Evolutionary conservation across 1,139 yeast species (phyloP).

Genomic region (Protomyces lactucae-debilis): DNA sequence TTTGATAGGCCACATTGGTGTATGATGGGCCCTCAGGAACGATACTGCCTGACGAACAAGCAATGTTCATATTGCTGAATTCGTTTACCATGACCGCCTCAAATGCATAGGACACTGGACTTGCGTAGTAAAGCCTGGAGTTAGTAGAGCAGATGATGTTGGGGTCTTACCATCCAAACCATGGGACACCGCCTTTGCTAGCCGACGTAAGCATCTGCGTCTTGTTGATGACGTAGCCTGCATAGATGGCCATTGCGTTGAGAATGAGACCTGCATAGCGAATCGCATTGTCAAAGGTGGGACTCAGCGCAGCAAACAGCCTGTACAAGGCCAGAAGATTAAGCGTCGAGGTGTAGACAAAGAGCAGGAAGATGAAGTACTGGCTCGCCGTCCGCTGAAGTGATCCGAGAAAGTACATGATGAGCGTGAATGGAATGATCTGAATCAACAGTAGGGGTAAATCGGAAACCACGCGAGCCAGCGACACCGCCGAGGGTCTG

Average conservation of each 20-base stretch:
- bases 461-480: conserved; percentile 66
- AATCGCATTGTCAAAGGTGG: conserved; percentile 61
- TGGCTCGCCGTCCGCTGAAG: conserved; percentile 63
- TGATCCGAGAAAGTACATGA: conserved; percentile 63
- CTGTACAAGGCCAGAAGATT: conserved; percentile 70
- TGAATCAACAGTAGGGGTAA: conserved; percentile 58
- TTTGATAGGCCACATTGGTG: conserved; percentile 43
- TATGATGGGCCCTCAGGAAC: conserved; percentile 55
- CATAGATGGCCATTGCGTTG: conserved; percentile 56
- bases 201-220: conserved; percentile 41
- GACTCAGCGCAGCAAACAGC: conserved; percentile 60
- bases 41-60: conserved; percentile 40
- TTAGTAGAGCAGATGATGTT: no score
- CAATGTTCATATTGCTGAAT: conserved; percentile 46
- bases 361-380: conserved; percentile 63
- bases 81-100: conserved; percentile 59
- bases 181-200: conserved; percentile 40
- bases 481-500: conserved; percentile 73
- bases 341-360: conserved; percentile 51
- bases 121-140: conserved; percentile 52
- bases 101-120: conserved; percentile 62
- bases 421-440: conserved; percentile 57
- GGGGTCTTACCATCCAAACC: conserved; percentile 59
- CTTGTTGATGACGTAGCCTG: conserved; percentile 62
- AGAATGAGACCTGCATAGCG: conserved; percentile 64